Evolutionary conservation across 371 early-diverging fungal species (phyloP).

Genomic region (Lichtheimia ramosa): DNA sequence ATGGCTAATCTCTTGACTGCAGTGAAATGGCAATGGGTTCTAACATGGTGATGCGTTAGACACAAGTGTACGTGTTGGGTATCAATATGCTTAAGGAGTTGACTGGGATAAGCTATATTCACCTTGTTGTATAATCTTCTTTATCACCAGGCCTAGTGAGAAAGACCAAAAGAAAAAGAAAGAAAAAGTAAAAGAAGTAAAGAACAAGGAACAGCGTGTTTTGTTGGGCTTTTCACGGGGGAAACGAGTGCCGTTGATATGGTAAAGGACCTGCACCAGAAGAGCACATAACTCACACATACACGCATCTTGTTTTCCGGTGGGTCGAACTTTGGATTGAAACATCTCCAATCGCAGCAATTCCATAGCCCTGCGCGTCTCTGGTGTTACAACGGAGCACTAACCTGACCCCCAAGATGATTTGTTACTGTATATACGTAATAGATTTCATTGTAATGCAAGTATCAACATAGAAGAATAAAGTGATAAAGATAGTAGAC

Average conservation of each 20-base stretch:
- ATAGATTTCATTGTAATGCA: too few relatives aligned
- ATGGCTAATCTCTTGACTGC: constrained; percentile 4
- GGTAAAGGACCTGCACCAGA: constrained; percentile 9
- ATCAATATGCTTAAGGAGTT: neutral
- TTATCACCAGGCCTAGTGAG: neutral
- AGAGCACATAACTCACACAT: constrained; percentile 6
- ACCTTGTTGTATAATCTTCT: too few relatives aligned
- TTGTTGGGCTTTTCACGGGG: constrained; percentile 12
- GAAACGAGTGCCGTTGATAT: constrained; percentile 5
- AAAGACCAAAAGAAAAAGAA: constrained; percentile 7
- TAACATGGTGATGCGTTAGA: constrained; percentile 4
- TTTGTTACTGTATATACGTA: too few relatives aligned
- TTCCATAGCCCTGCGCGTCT: constrained; percentile 10
- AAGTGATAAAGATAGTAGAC: too few relatives aligned
- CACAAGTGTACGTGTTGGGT: neutral
- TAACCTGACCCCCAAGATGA: constrained; percentile 13
- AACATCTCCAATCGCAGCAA: constrained; percentile 25
- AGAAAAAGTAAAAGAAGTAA: constrained; percentile 13
- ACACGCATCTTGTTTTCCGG: constrained; percentile 15
- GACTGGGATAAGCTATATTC: neutral
- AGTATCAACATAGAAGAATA: too few relatives aligned
- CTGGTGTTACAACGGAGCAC: constrained; percentile 19
- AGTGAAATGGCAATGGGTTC: neutral
- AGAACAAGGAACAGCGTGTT: constrained; percentile 5
- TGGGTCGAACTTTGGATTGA: constrained; percentile 22